Conservation (phyloP, 495 filamentous ascomycete genomes). For the Xylaria acuta region DNA sequence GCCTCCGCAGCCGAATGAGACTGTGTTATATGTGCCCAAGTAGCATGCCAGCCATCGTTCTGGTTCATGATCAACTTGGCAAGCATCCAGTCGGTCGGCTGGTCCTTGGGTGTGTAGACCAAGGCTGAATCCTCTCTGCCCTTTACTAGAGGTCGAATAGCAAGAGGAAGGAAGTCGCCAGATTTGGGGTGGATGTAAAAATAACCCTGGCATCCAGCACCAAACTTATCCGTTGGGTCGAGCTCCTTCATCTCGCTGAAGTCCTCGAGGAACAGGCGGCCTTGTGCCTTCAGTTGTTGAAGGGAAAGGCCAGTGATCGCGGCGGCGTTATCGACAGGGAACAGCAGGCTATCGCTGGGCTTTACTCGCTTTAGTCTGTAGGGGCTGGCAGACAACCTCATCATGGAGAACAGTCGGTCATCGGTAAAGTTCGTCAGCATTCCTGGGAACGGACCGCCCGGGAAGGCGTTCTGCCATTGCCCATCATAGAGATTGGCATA, state of each 20-base stretch:
- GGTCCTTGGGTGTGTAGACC: constrained; percentile 48
- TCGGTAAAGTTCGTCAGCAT: constrained; percentile 47
- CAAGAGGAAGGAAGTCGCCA: constrained; percentile 46
- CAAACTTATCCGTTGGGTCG: constrained; percentile 33
- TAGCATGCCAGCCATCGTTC: constrained; percentile 42
- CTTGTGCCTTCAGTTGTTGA: constrained; percentile 29
- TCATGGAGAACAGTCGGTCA: constrained; percentile 49
- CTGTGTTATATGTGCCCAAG: constrained; percentile 40
- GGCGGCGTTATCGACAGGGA: constrained; percentile 38
- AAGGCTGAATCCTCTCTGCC: constrained; percentile 37
- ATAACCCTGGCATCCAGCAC: constrained; percentile 44
- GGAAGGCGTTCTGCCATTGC: constrained; percentile 43
- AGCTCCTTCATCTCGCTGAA: constrained; percentile 40
- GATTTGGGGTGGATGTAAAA: constrained; percentile 42
- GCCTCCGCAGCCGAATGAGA: constrained; percentile 45
- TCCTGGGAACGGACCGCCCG: constrained; percentile 36
- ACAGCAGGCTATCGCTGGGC: constrained; percentile 39
- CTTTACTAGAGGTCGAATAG: constrained; percentile 42
- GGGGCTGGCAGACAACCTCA: constrained; percentile 43
- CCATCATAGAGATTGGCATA: constrained; percentile 41
- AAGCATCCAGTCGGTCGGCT: constrained; percentile 44
- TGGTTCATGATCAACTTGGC: constrained; percentile 49
- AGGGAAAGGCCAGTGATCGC: constrained; percentile 36
- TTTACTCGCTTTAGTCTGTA: constrained; percentile 41
- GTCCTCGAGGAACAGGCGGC: constrained; percentile 45